Evolutionary conservation across 2,329 filamentous ascomycete species (phyloP), one percentile per base, ranked within the genome.

Genomic region (Fusarium euwallaceae): DNA sequence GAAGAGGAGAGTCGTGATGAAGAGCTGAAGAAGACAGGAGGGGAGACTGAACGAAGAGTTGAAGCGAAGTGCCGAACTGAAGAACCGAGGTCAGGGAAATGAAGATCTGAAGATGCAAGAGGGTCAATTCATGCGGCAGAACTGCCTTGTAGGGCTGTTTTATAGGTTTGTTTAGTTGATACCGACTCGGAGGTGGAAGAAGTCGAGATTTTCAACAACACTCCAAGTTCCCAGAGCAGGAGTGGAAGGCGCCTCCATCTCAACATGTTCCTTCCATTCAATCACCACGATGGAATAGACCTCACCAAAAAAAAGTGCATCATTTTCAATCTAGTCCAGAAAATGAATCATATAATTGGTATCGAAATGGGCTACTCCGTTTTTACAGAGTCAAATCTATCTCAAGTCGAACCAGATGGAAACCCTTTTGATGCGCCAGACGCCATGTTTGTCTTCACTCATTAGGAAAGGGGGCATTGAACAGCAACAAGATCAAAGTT

Each of bases 351-450:
- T 59, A 71, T 69, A 73, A 70, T 73, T 77, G 77, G 71, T 76
- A 79, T 79, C 69, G 77, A 75, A 66, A 65, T 68, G 72, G 67
- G 68, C 56, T 73, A 39, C 64, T 34, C 67, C 68, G 56, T 74
- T 68, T 67, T 59, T 69, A 75, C 58, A 48, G 68, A 73, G 69
- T 66, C 55, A 58, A 67, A 61, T 76, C 77, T 76, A 75, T 70
- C 69, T 74, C 76, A 75, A 69, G 66, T 75, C 69, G 75, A 76
- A 74, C 71, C 61, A 68, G 72, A 67, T 69, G 66, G 61, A 63
- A 74, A 71, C 70, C 70, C 58, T 76, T 72, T 74, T 71, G 16
- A 71, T 78, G 72, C 78, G 75, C 78, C 78, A 63, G 69, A 79
- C 78, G 78, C 78, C 78, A 66, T 66, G 32, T 72, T 59, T 53